Evolutionary conservation across 305 asterid species (phyloP).

Genomic region (Solanum hybrid): DNA sequence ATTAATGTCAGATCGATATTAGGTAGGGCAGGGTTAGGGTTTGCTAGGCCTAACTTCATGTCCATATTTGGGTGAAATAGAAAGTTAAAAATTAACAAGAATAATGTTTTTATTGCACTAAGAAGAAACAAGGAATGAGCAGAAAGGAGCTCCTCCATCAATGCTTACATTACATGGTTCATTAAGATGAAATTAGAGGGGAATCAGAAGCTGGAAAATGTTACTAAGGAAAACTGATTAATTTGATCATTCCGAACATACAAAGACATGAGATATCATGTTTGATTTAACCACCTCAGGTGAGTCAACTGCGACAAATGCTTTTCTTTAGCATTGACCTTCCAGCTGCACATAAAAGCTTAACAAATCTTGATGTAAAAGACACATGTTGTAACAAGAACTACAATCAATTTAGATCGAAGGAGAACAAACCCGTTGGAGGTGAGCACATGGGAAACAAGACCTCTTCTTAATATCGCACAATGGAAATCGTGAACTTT

Average conservation of each 20-base stretch:
- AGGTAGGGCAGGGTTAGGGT: neutral
- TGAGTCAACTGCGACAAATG: no score
- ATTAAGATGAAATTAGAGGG: no score
- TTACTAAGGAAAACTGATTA: neutral
- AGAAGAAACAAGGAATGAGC: neutral
- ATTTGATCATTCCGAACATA: constrained; percentile 12
- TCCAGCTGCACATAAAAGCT: constrained; percentile 33
- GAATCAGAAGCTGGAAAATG: neutral
- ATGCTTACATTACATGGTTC: no score
- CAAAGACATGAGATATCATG: constrained; percentile 15
- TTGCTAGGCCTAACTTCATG: neutral
- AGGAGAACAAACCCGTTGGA: constrained; percentile 10
- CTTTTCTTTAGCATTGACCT: constrained; percentile 23
- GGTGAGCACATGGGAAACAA: constrained; percentile 2
- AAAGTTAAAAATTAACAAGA: neutral
- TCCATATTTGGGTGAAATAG: neutral
- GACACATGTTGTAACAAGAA: neutral
- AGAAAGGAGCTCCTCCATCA: neutral
- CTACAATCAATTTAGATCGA: neutral
- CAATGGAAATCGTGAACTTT: neutral
- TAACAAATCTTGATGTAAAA: neutral
- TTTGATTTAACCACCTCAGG: neutral
- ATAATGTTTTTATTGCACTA: neutral
- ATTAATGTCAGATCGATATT: neutral
- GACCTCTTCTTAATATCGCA: constrained; percentile 13